A percentile compares a stretch with the other conserved stretches of the same genome.
These are phyloP conservation scores for Hygrophoropsis aurantiaca DNA, from an alignment of 768 basidiomycete species.

Conservation along the genomic window DNA sequence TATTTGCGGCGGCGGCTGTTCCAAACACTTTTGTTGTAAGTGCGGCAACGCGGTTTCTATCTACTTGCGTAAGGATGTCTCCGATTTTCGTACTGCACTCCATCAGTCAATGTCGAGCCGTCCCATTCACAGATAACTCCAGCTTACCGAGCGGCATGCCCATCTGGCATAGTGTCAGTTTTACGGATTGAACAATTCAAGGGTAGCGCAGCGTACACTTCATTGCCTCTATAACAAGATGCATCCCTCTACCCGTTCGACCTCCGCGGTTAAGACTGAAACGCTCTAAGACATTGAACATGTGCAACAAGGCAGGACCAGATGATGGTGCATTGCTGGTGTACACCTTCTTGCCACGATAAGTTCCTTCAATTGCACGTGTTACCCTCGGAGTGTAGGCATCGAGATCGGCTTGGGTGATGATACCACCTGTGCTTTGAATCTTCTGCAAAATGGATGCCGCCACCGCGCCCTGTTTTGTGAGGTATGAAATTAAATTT, in stretches of 20 bases:
- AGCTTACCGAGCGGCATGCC: constrained; percentile 61
- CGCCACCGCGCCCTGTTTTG: constrained; percentile 23
- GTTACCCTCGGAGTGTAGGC: constrained; percentile 68
- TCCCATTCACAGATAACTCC: too few species aligned
- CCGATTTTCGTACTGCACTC: too few species aligned
- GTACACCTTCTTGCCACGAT: constrained; percentile 65
- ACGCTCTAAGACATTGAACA: constrained; percentile 72
- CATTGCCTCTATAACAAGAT: constrained; percentile 80
- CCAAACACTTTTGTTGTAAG: too few species aligned
- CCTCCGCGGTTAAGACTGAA: constrained; percentile 55
- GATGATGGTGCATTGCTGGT: too few species aligned
- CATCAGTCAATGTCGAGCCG: too few species aligned
- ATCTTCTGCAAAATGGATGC: constrained; percentile 83
- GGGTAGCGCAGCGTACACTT: constrained; percentile 67
- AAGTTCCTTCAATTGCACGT: constrained; percentile 76
- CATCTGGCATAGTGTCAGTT: constrained; percentile 38
- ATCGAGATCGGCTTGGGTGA: constrained; percentile 72
- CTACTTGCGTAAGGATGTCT: too few species aligned
- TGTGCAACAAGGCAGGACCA: too few species aligned
- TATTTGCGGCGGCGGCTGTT: too few species aligned
- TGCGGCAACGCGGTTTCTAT: too few species aligned
- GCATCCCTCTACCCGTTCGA: constrained; percentile 61
- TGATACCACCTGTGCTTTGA: constrained; percentile 70
- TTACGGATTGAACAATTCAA: constrained; percentile 11
- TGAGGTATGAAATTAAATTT: constrained; percentile 7